A percentile compares a stretch with the other conserved stretches of the same genome.
Conservation (phyloP, 352 stramenopile species). For the Phytophthora uliginosa region DNA sequence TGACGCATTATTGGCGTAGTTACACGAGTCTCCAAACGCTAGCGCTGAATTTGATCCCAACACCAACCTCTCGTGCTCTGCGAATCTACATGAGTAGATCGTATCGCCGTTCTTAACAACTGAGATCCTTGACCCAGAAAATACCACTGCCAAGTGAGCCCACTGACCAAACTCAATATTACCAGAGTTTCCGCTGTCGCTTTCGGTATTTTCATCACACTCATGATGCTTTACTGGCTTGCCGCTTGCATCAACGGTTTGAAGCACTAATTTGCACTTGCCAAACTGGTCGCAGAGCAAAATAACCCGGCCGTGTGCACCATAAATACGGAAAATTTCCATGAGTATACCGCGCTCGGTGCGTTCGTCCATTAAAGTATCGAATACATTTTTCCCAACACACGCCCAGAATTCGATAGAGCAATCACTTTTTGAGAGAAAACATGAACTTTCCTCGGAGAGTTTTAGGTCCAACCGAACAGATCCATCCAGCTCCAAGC, state of each 20-base stretch:
- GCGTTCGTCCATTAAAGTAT: neutral
- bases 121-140: constrained; percentile 42
- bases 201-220: constrained; percentile 1
- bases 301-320: constrained; percentile 9
- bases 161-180: constrained; percentile 42
- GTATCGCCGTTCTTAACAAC: constrained; percentile 58
- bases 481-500: constrained; percentile 47
- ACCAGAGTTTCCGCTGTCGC: neutral
- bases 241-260: constrained; percentile 13
- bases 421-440: constrained; percentile 44
- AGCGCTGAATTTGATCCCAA: constrained; percentile 22
- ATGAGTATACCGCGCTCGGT: constrained; percentile 2
- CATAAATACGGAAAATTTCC: constrained; percentile 41
- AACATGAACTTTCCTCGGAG: constrained; percentile 21
- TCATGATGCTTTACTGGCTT: constrained; percentile 12
- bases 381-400: constrained; percentile 22
- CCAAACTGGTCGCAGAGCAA: constrained; percentile 27
- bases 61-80: constrained; percentile 5
- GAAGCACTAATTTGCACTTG: constrained; percentile 21
- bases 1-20: neutral
- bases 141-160: constrained; percentile 65
- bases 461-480: constrained; percentile 37
- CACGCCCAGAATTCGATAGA: constrained; percentile 70
- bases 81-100: constrained; percentile 21
- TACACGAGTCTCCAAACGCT: constrained; percentile 26